Evolutionary conservation across 225 moss, liverwort and hornwort species (phyloP), one percentile per base, ranked within the genome.

Genomic region (Thuidium tamariscinum): DNA sequence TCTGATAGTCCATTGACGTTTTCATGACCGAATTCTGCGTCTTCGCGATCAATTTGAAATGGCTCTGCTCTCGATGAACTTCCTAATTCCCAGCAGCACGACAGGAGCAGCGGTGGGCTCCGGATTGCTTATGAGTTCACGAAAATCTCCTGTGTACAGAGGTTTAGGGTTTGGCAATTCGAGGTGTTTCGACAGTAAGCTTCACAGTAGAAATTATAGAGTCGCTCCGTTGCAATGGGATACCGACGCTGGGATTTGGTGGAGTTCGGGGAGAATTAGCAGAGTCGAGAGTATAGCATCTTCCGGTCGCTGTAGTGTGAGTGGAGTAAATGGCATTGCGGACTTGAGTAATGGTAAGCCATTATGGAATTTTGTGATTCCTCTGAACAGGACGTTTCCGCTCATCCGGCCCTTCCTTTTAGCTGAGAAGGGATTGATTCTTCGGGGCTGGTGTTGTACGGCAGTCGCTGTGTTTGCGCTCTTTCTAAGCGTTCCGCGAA

Each of bases 381-480:
- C 92, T 57, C 78, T 91, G 27, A 78, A 61, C 26, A 89, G 88
- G 49, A 94, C 92, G 34, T 89, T 88, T 74, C 92, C 88, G 11
- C 83, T 89, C 30, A 91, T 94, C 63, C 65, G 87, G 85, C 97
- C 96, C 13, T 98, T 98, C 84, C 67, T 98, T 36, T 66, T 82
- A 3, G 87, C 96, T 20, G 91, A 98, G 85, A 51, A 65, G 34
- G 66, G 84, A 63, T 85, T 87, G 60, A 97, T 97, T 71, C 32
- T 96, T 34, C 92, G 83, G 81, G 97, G 96, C 9, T 97, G 98
- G 97, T 10, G 88, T n/a, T 96, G 95, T 87, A 94, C 96, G 80
- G 90, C 78, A 46, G 80, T 97, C 54, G 92, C 97, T 19, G 96
- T 96, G 74, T 89, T 77, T 56, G 96, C 95, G 42, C 89, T 97